phyloP scores from a whole-genome alignment of 78 protist genomes.

The Dictyostelium citrinum region DNA sequence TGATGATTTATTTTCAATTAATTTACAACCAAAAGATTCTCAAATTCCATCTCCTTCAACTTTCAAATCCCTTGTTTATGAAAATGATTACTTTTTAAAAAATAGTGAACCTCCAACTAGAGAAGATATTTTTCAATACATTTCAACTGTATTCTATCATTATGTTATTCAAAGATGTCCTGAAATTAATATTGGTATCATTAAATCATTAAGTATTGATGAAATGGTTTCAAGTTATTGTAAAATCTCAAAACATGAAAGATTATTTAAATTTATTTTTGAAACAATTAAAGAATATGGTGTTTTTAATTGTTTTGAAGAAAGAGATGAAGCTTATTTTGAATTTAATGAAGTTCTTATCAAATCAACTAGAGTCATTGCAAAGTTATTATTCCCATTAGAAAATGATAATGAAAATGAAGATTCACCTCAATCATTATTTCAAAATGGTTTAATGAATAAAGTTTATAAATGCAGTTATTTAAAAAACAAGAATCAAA shows the following conservation, averaged over 20 bases:
- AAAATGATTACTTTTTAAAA: neutral
- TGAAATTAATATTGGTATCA: neutral
- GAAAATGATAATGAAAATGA: neutral
- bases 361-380: neutral
- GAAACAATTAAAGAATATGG: neutral
- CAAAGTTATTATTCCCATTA: conserved; percentile 3
- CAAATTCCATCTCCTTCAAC: neutral
- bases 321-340: neutral
- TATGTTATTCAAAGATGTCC: neutral
- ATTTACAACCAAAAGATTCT: conserved; percentile 45
- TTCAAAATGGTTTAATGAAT: neutral
- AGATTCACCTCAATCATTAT: neutral
- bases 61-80: neutral
- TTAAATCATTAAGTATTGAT: neutral
- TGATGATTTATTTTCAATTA: neutral
- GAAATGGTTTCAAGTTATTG: neutral
- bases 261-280: neutral
- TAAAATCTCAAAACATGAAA: neutral
- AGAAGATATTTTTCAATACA: neutral
- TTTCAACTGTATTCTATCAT: neutral
- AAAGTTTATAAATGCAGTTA: neutral
- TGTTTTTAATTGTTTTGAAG: neutral
- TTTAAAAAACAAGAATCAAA: neutral
- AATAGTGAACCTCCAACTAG: neutral
- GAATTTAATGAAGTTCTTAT: neutral